Evolutionary conservation across 1,284 basidiomycete genomes (phyloP).

Genomic region (Coniferiporia weirii): DNA sequence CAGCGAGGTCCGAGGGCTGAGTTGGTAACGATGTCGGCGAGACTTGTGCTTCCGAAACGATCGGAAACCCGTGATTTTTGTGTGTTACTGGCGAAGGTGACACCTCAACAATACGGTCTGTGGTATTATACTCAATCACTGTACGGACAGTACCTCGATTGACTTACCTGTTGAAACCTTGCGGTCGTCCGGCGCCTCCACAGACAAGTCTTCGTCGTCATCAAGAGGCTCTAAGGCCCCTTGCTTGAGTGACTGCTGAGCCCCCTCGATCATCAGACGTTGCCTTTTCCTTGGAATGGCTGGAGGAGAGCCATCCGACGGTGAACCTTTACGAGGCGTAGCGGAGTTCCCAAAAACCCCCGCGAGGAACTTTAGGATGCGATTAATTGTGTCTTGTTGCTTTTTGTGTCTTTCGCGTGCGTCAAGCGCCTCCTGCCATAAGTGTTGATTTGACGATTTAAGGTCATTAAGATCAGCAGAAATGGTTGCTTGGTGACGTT

Average conservation of each 20-base stretch:
- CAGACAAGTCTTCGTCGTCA: conserved; percentile 32
- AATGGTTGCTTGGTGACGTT: conserved; percentile 87
- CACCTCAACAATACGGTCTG: conserved; percentile 15
- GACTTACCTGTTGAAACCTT: conserved; percentile 17
- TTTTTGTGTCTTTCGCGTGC: conserved; percentile 57
- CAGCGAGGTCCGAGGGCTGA: conserved; percentile 1
- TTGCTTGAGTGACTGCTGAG: conserved; percentile 28
- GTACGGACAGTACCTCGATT: not conserved
- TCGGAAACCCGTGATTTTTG: not conserved
- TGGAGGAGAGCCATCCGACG: conserved; percentile 30
- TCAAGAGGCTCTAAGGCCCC: conserved; percentile 36
- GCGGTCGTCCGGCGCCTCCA: conserved; percentile 17
- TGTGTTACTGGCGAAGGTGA: conserved; percentile 13
- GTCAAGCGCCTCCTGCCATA: conserved; percentile 90
- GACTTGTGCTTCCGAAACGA: conserved; percentile 1
- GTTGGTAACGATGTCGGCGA: not conserved
- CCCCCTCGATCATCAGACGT: conserved; percentile 66
- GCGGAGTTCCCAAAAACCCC: conserved; percentile 45
- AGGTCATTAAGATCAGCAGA: conserved; percentile 85
- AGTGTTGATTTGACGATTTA: conserved; percentile 80
- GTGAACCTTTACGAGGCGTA: conserved; percentile 14
- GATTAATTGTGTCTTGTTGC: conserved; percentile 61
- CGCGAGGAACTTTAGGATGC: conserved; percentile 56
- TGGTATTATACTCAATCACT: not conserved
- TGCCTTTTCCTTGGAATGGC: conserved; percentile 48